Conservation (phyloP, 768 basidiomycete genomes). For the Flagelloscypha sp. region DNA sequence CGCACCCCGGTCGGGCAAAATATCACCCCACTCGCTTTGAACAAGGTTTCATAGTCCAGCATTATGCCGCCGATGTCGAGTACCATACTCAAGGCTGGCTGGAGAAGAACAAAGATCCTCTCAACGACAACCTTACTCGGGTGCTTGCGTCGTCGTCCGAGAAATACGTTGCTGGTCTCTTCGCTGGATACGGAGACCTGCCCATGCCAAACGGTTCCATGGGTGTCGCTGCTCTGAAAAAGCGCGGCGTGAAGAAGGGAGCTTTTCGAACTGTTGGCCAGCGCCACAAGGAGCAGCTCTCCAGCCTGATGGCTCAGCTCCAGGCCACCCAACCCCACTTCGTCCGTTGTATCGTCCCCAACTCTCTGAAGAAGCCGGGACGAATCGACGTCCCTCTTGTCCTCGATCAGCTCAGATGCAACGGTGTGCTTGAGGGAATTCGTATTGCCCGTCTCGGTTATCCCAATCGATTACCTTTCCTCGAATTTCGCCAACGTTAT, state of each 20-base stretch:
- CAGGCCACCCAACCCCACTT: conserved; percentile 96
- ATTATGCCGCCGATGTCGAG: conserved; percentile 96
- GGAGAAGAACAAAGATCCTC: conserved; percentile 98
- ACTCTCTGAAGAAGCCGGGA: conserved; percentile 82
- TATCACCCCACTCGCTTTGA: conserved; percentile 84
- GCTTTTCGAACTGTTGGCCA: conserved; percentile 95
- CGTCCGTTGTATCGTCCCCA: conserved; percentile 96
- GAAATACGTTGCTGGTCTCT: conserved; percentile 73
- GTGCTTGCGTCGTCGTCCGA: conserved; percentile 80
- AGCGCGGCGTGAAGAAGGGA: conserved; percentile 82
- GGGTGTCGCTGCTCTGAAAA: conserved; percentile 47
- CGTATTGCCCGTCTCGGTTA: conserved; percentile 96
- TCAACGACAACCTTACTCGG: conserved; percentile 91
- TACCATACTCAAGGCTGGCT: conserved; percentile 95
- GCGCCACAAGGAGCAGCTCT: conserved; percentile 91
- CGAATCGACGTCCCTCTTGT: conserved; percentile 91
- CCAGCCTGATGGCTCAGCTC: conserved; percentile 85
- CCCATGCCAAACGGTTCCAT: conserved; percentile 25
- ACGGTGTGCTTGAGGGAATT: conserved; percentile 98
- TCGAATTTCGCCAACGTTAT: conserved; percentile 95
- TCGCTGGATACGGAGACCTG: conserved; percentile 68
- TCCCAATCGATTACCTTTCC: conserved; percentile 93
- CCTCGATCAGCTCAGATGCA: conserved; percentile 92
- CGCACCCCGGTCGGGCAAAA: conserved; percentile 73
- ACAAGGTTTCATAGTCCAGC: conserved; percentile 90